These are phyloP conservation scores for Melastoma candidum DNA, from an alignment of 441 rosid species.

Conservation along the genomic window DNA sequence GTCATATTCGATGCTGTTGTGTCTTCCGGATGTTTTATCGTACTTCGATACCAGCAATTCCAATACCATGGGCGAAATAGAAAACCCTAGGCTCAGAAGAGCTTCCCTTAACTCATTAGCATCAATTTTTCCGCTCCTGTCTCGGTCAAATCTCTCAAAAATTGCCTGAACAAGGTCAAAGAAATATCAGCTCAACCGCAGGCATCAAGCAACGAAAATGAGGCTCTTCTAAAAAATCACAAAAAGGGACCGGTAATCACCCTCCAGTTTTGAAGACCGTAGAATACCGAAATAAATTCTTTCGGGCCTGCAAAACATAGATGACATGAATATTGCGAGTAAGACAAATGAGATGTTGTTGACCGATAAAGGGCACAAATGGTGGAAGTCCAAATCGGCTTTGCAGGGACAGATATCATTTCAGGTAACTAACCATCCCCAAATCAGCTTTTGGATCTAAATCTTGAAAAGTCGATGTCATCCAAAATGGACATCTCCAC, in stretches of 20 bases:
- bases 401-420: too few species aligned
- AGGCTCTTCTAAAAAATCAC: background rate
- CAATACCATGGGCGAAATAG: constrained; percentile 55
- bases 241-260: background rate
- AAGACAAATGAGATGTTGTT: too few species aligned
- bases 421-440: too few species aligned
- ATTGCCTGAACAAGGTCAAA: constrained; percentile 29
- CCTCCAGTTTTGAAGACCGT: too few species aligned
- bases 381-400: too few species aligned
- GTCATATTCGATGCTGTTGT: constrained; percentile 71
- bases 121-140: constrained; percentile 73
- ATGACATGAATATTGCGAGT: too few species aligned
- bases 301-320: too few species aligned
- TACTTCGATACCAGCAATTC: constrained; percentile 76
- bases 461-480: too few species aligned
- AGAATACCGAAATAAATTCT: too few species aligned
- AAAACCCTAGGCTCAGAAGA: constrained; percentile 61
- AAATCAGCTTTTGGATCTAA: too few species aligned
- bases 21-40: constrained; percentile 69
- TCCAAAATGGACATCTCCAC: too few species aligned
- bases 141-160: constrained; percentile 73
- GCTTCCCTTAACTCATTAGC: constrained; percentile 72
- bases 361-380: too few species aligned
- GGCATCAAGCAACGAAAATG: background rate
- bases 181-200: background rate